Evolutionary conservation across 441 rosid species (phyloP).

Genomic region (Populus tomentosa): DNA sequence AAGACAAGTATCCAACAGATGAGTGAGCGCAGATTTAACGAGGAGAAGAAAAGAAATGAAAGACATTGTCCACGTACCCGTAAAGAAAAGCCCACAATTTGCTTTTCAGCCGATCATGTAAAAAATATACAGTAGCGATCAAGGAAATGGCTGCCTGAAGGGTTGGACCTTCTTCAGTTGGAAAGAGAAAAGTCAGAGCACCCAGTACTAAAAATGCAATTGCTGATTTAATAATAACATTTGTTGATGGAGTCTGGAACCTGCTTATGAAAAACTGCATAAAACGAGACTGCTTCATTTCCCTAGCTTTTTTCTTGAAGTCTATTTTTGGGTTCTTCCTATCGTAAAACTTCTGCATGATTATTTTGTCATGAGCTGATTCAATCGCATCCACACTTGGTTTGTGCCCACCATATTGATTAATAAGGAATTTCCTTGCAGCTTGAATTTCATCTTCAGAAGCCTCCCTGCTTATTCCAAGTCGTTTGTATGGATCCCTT

Average conservation of each 20-base stretch:
- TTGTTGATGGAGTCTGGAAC: slow-evolving; percentile 73
- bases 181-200: slow-evolving; percentile 77
- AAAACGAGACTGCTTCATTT: slow-evolving; percentile 65
- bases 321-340: slow-evolving; percentile 84
- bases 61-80: slow-evolving; percentile 45
- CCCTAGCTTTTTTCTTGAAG: slow-evolving; percentile 64
- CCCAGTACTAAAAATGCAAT: slow-evolving; percentile 66
- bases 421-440: slow-evolving; percentile 84
- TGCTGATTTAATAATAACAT: slow-evolving; percentile 58
- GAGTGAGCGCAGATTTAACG: slow-evolving; percentile 4
- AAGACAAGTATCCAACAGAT: not conserved
- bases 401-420: slow-evolving; percentile 74
- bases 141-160: slow-evolving; percentile 80
- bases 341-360: slow-evolving; percentile 92
- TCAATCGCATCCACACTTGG: slow-evolving; percentile 94
- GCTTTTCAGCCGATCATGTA: slow-evolving; percentile 70
- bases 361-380: slow-evolving; percentile 89
- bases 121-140: slow-evolving; percentile 72
- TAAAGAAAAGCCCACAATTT: slow-evolving; percentile 69
- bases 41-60: not conserved
- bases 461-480: slow-evolving; percentile 92
- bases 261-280: slow-evolving; percentile 68
- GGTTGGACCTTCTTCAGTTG: slow-evolving; percentile 99
- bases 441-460: slow-evolving; percentile 94
- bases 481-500: slow-evolving; percentile 83